Evolutionary conservation across 1,139 yeast genomes (phyloP), one percentile per base, ranked within the genome.

Genomic region (Debaryomyces psychrophilus): DNA sequence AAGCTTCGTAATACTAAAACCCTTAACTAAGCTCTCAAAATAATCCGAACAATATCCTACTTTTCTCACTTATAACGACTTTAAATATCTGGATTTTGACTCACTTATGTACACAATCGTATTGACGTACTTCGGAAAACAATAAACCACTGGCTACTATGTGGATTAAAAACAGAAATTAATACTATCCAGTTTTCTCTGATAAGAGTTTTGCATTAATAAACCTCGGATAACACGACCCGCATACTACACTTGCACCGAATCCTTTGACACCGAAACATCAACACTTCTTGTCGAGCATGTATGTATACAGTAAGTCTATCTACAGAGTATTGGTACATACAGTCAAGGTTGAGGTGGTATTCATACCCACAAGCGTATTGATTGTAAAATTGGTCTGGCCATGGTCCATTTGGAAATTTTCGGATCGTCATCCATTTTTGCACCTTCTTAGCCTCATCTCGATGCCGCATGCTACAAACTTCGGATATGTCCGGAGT

Each of bases 381-480:
- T 8, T 11, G 12, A n/a, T n/a, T 2, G 8, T 14, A 8, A 18
- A 7, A 7, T 3, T 8, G 20, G 12, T 29, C 33, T 29, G 14
- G 33, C 18, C 33, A 20, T 20, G 22, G 4, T 20, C 22, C 4
- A 20, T 26, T n/a, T 26, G 4, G 28, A 26, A n/a, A 4, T 26
- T 26, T 4, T 26, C 28, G 28, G 11, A 26, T 20, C 28, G 11
- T 26, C 12, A n/a, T 8, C 12, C 28, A 26, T 26, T 26, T n/a
- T 26, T 33, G 36, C 36, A 33, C 23, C 20, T 35, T 35, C 20
- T 27, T 37, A 5, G 23, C 40, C 15, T 37, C 40, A 37, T 23
- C 31, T 25, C 31, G 8, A 17, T 26, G 41, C 41, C 41, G 41
- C 41, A 38, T 11, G 34, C 26, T 27, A 27, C 41, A 38, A 12